A percentile compares a stretch with the other conserved stretches of the same genome.
Conservation (phyloP, 345 rosid species). For the Hibiscus tridactylites region DNA sequence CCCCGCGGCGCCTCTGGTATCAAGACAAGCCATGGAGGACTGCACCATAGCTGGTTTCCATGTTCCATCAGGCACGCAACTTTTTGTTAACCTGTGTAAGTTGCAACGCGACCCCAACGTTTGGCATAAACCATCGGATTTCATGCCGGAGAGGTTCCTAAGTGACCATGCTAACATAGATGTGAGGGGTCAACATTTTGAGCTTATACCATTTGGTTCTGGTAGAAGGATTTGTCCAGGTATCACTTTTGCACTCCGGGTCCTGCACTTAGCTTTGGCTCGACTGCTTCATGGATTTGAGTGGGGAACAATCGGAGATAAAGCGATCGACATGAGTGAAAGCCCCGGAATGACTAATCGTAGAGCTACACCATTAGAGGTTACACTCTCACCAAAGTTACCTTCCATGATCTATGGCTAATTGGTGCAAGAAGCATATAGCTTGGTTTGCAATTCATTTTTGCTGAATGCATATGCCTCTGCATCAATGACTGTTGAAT, state of each 20-base stretch:
- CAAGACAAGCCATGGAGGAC: neutral
- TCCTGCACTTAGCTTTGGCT: slow-evolving; percentile 31
- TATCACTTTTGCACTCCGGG: slow-evolving; percentile 31
- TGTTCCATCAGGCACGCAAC: neutral
- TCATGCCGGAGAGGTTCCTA: neutral
- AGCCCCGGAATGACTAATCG: slow-evolving; percentile 35
- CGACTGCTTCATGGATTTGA: slow-evolving; percentile 21
- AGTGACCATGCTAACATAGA: neutral
- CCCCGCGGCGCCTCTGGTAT: neutral
- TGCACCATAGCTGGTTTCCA: neutral
- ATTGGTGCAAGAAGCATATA: neutral
- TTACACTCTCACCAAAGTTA: slow-evolving; percentile 35
- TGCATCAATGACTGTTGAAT: too few species aligned
- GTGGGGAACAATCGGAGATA: slow-evolving; percentile 9
- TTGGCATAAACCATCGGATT: neutral
- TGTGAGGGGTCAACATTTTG: neutral
- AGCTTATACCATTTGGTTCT: neutral
- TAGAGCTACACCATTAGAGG: slow-evolving; percentile 38
- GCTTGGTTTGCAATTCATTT: too few species aligned
- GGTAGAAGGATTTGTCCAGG: slow-evolving; percentile 14
- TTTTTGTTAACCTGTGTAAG: neutral
- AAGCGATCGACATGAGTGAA: slow-evolving; percentile 30
- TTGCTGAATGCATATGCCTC: too few species aligned
- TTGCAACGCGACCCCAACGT: neutral
- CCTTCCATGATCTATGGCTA: neutral